These are phyloP conservation scores for Saccharomycopsis olivae DNA, from an alignment of 805 yeast genomes.

Conservation along the genomic window DNA sequence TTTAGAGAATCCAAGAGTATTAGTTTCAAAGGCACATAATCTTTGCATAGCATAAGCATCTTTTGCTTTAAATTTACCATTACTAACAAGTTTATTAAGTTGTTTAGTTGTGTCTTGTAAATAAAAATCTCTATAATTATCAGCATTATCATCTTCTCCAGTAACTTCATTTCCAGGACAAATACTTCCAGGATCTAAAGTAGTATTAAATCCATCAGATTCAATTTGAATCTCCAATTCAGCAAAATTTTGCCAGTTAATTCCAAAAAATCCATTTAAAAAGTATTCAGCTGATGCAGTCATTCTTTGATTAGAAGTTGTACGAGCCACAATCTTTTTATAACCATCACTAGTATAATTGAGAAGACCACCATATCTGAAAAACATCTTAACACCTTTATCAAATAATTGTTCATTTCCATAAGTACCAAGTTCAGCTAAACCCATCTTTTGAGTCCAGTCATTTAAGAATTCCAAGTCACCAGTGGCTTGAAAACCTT, in stretches of 20 bases:
- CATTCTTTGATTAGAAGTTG: constrained; percentile 38
- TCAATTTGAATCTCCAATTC: constrained; percentile 19
- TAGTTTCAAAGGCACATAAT: constrained; percentile 68
- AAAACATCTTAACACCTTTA: constrained; percentile 19
- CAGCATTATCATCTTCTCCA: constrained; percentile 1
- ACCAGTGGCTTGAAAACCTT: constrained; percentile 28
- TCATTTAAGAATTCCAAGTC: constrained; percentile 44
- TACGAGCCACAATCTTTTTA: constrained; percentile 18
- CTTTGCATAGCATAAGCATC: constrained; percentile 47
- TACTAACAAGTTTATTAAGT: constrained; percentile 44
- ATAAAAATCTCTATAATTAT: constrained; percentile 24
- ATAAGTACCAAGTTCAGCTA: constrained; percentile 14
- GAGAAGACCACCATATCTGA: constrained; percentile 19
- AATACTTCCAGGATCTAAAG: constrained; percentile 16
- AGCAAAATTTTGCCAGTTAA: constrained; percentile 19
- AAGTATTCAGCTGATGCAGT: constrained; percentile 36
- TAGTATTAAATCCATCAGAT: constrained; percentile 19
- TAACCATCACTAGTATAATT: constrained; percentile 1
- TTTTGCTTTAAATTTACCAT: constrained; percentile 36
- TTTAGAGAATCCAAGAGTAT: constrained; percentile 55
- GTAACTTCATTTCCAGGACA: constrained; percentile 17
- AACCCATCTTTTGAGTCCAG: constrained; percentile 22
- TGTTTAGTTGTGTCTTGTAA: constrained; percentile 46
- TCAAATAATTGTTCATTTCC: constrained; percentile 20
- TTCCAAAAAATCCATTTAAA: constrained; percentile 39